Evolutionary conservation across 106 monocot species (phyloP).

Genomic region (Allium fistulosum): DNA sequence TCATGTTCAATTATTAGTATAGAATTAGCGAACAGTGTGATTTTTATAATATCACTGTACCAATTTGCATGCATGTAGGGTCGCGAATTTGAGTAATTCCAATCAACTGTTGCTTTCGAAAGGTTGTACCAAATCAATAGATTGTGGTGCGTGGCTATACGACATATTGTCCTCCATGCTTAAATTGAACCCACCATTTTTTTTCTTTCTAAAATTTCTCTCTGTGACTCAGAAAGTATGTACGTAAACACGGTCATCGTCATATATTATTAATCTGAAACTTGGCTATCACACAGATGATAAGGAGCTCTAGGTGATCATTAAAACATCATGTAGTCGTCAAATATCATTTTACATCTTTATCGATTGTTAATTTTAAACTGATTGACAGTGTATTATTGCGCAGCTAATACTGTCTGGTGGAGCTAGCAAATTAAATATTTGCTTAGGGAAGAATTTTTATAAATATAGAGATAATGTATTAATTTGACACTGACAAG

Average conservation of each 20-base stretch:
- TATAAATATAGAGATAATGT: too few relatives aligned
- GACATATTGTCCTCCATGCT: not conserved
- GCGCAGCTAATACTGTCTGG: too few relatives aligned
- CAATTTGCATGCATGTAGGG: not conserved
- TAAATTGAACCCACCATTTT: not conserved
- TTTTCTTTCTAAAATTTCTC: not conserved
- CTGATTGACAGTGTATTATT: too few relatives aligned
- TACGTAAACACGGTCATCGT: not conserved
- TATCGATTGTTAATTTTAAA: too few relatives aligned
- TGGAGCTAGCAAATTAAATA: too few relatives aligned
- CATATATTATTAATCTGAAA: conserved; percentile 1
- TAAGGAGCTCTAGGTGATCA: not conserved
- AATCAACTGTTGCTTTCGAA: not conserved
- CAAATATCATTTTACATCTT: too few relatives aligned
- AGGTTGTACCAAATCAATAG: not conserved
- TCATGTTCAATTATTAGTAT: not conserved
- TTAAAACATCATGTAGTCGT: not conserved
- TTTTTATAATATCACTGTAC: not conserved
- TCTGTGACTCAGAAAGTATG: not conserved
- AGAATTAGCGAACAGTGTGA: not conserved
- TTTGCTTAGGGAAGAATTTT: too few relatives aligned
- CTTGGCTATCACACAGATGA: not conserved
- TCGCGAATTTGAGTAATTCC: not conserved
- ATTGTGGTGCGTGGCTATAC: not conserved
- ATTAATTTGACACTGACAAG: too few relatives aligned